Percentiles rank a stretch among this genome's conserved stretches.
Evolutionary conservation across 2,329 filamentous ascomycete genomes (phyloP).

Genomic region (Pseudogymnoascus sp.): DNA sequence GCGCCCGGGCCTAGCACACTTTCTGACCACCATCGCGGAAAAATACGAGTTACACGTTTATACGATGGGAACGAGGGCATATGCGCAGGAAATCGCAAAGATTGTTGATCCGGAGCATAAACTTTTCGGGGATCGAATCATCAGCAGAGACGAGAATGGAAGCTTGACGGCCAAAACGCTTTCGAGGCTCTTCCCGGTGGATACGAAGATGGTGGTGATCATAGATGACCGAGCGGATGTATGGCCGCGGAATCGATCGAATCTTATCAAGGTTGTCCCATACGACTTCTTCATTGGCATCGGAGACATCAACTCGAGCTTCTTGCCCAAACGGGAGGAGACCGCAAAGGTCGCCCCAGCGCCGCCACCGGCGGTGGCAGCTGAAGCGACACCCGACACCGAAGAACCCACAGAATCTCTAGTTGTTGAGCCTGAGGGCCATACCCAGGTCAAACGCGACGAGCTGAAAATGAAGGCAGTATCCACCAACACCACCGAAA

Average conservation of each 20-base stretch:
- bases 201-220: slow-evolving; percentile 98
- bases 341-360: slow-evolving; percentile 28
- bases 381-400: slow-evolving; percentile 12
- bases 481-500: slow-evolving; percentile 12
- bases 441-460: not conserved
- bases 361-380: slow-evolving; percentile 18
- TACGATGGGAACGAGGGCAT: slow-evolving; percentile 97
- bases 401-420: not conserved
- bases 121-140: slow-evolving; percentile 87
- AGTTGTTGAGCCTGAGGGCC: not conserved
- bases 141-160: slow-evolving; percentile 94
- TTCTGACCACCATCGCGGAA: slow-evolving; percentile 66
- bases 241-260: slow-evolving; percentile 82
- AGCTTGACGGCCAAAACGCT: slow-evolving; percentile 86
- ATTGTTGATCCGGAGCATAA: slow-evolving; percentile 86
- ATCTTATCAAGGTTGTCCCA: slow-evolving; percentile 87
- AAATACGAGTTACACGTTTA: slow-evolving; percentile 96
- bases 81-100: slow-evolving; percentile 81
- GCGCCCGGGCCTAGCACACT: slow-evolving; percentile 74
- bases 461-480: not conserved
- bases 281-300: slow-evolving; percentile 99
- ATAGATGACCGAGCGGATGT: slow-evolving; percentile 96
- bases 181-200: slow-evolving; percentile 85
- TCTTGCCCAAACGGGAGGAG: slow-evolving; percentile 70
- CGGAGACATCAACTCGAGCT: slow-evolving; percentile 97